Evolutionary conservation across 164 flowering plant species (phyloP).

Genomic region (Macadamia tetraphylla): DNA sequence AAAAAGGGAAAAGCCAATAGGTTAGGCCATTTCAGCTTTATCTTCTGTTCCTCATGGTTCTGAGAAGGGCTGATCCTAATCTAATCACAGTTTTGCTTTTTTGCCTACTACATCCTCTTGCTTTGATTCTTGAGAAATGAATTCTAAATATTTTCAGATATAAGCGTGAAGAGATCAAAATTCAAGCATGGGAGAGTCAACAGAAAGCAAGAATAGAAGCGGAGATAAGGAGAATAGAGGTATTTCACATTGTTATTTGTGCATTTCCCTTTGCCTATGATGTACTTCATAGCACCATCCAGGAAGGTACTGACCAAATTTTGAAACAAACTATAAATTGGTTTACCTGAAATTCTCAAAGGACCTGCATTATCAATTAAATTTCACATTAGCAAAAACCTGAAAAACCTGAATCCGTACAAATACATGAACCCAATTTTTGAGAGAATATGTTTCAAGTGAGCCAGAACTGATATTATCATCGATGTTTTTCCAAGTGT

Average conservation of each 20-base stretch:
- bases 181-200: conserved; percentile 90
- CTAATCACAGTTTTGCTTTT: background rate
- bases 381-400: background rate
- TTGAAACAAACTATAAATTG: too few species aligned
- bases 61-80: background rate
- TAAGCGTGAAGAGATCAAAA: conserved; percentile 77
- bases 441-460: background rate
- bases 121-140: conserved; percentile 2
- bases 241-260: conserved; percentile 18
- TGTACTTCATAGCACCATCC: background rate
- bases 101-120: background rate
- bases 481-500: too few species aligned
- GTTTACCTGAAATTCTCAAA: too few species aligned
- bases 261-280: too few species aligned
- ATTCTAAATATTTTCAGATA: conserved; percentile 35
- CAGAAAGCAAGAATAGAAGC: conserved; percentile 74
- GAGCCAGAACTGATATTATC: background rate
- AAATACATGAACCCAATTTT: too few species aligned
- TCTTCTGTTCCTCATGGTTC: background rate
- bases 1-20: background rate
- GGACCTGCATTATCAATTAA: too few species aligned
- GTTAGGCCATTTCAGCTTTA: too few species aligned
- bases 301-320: too few species aligned
- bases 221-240: conserved; percentile 78
- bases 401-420: background rate